Base-by-base conservation (phyloP, 1,139 yeast species). In the Scheffersomyces illinoinensis region DNA sequence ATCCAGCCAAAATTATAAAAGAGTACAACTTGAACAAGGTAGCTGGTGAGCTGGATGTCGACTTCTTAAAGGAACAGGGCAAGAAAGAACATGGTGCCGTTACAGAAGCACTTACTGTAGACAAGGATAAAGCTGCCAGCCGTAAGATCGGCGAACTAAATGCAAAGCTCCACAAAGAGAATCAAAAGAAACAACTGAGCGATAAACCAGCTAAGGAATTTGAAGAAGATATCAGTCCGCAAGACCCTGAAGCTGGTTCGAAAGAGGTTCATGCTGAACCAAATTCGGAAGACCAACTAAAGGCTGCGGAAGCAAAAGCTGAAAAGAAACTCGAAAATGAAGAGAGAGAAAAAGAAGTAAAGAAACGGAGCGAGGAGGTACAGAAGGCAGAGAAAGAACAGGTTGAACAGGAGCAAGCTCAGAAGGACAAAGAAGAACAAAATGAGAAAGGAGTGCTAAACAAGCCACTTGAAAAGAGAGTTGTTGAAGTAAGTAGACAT, bases 1-100 rank as follows among this genome's bases (percentile, higher is more conserved):
- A 76, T 8, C 84, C 85, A 0, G 55, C 56, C 43, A 62, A 69
- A 43, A 64, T 80, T 2, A 64, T 79, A 47, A 68, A 72, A 21
- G 75, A 73, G 51, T 72, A 73, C 57, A 74, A 74, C 59, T 60
- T 67, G 43, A 59, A 60, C 12, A 71, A 69, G 54, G 66, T 68
- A 7, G 78, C 68, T 61, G 72, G 71, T 58, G 78, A 73, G 50
- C 71, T 70, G 1, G 78, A 75, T 51, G 72, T 73, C 57, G 68
- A 58, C 19, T 56, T 57, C 17, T 49, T 62, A 49, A 49, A 56
- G 1, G 56, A 49, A 14, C 59, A 54, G 48, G 61, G 58, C 46
- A 59, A 55, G 56, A 65, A 55, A 8, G 63, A 64, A 46, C 58
- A 59, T 8, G 68, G 61, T n/a, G 62, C 57, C 48, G 59, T 56